Percentiles rank a stretch among this genome's conserved stretches.
Conservation (phyloP, 2,329 filamentous ascomycete species). For the Proliferodiscus dingleyae region DNA sequence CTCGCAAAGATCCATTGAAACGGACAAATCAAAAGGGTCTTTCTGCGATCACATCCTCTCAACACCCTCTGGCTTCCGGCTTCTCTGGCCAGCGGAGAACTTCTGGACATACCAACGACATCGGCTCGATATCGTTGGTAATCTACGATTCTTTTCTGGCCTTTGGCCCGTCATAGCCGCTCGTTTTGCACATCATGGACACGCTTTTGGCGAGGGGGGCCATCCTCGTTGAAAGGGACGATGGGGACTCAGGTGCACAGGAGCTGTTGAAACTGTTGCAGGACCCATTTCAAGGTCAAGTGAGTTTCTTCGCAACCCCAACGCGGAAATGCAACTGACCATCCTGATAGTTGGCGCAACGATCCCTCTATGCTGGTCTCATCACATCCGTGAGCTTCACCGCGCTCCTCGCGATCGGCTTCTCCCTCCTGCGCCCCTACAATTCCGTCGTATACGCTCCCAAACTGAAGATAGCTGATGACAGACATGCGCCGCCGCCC, state of each 20-base stretch:
- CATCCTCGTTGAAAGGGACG: conserved; percentile 16
- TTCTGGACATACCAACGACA: no score
- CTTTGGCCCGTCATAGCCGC: conserved; percentile 29
- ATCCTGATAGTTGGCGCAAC: conserved; percentile 30
- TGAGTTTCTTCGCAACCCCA: no score
- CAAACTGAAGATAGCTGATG: conserved; percentile 86
- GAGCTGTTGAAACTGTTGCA: conserved; percentile 27
- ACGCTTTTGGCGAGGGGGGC: conserved; percentile 8
- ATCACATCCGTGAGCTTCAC: conserved; percentile 76
- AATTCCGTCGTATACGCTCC: conserved; percentile 92
- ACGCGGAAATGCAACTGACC: conserved; percentile 10
- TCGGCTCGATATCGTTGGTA: neutral
- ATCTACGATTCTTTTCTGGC: conserved; percentile 16
- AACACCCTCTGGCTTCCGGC: no score
- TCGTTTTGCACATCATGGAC: conserved; percentile 25
- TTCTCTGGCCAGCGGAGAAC: no score
- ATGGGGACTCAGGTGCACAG: conserved; percentile 16
- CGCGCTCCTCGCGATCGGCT: conserved; percentile 66
- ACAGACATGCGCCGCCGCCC: conserved; percentile 80
- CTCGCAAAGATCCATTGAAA: no score
- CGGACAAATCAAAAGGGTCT: no score
- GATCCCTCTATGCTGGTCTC: conserved; percentile 73
- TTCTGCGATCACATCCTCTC: no score
- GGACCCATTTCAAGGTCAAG: conserved; percentile 27
- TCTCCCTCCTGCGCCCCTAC: conserved; percentile 86